Evolutionary conservation across 495 filamentous ascomycete genomes (phyloP).

Genomic region (Podospora comata): DNA sequence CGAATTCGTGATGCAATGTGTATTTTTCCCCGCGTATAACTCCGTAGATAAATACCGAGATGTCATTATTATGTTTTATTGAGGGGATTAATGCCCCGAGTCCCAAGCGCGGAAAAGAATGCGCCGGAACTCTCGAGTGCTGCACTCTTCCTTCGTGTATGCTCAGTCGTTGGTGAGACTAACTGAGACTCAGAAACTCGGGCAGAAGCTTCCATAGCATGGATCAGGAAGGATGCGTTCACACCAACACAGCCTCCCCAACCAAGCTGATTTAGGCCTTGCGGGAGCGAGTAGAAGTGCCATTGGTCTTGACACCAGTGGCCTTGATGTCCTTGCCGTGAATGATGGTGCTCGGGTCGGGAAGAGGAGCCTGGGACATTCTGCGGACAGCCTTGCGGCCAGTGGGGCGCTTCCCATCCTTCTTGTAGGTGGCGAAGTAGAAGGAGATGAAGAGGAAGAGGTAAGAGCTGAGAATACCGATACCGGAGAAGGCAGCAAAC

Average conservation of each 20-base stretch:
- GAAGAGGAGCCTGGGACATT: slow-evolving; percentile 55
- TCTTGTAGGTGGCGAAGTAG: slow-evolving; percentile 96
- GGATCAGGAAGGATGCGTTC: not conserved
- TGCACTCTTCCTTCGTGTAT: not conserved
- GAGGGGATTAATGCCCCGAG: slow-evolving; percentile 3
- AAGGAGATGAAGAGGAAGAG: slow-evolving; percentile 97
- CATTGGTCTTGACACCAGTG: slow-evolving; percentile 49
- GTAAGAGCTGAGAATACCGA: slow-evolving; percentile 88
- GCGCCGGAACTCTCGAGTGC: not conserved
- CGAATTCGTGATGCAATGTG: slow-evolving; percentile 26
- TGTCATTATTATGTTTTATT: slow-evolving; percentile 29
- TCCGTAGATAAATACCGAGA: slow-evolving; percentile 37
- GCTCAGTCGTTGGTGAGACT: not conserved
- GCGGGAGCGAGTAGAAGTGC: slow-evolving; percentile 52
- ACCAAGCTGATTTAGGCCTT: slow-evolving; percentile 49
- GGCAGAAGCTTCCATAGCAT: not conserved
- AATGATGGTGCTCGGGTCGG: slow-evolving; percentile 44
- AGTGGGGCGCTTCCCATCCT: slow-evolving; percentile 63
- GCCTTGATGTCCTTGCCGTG: slow-evolving; percentile 40
- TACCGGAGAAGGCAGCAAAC: slow-evolving; percentile 92
- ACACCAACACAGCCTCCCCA: not conserved
- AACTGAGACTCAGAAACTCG: not conserved
- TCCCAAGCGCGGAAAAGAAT: not conserved
- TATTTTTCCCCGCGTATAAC: slow-evolving; percentile 28
- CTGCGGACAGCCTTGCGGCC: slow-evolving; percentile 55